These are phyloP conservation scores for Volvox reticuliferus DNA, from an alignment of 139 green algal genomes.

Conservation along the genomic window DNA sequence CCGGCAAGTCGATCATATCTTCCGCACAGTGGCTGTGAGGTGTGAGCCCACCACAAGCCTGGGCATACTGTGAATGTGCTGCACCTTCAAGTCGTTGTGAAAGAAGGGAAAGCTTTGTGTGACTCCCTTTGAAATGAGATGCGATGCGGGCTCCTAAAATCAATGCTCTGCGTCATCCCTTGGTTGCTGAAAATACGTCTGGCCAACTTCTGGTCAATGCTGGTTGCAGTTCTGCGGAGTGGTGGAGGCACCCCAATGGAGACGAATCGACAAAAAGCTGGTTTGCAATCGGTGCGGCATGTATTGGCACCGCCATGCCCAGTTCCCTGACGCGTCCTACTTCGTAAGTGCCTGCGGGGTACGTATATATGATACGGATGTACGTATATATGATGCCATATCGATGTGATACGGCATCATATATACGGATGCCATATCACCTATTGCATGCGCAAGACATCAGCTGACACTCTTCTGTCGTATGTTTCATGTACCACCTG, in stretches of 20 bases:
- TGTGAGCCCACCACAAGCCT: too few species aligned
- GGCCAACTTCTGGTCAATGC: too few species aligned
- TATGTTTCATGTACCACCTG: background rate
- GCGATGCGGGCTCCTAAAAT: too few species aligned
- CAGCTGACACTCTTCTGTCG: background rate
- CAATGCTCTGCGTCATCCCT: too few species aligned
- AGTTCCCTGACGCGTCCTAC: slow-evolving; percentile 37
- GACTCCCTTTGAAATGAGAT: too few species aligned
- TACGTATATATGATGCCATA: background rate
- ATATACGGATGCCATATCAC: background rate
- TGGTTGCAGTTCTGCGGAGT: slow-evolving; percentile 43
- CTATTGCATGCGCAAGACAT: background rate
- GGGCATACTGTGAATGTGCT: too few species aligned
- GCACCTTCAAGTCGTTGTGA: too few species aligned
- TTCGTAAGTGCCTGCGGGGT: slow-evolving; percentile 13
- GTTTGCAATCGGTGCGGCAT: slow-evolving; percentile 51
- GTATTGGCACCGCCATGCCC: slow-evolving; percentile 43
- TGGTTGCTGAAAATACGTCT: too few species aligned
- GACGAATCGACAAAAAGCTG: slow-evolving; percentile 47
- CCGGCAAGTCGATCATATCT: background rate
- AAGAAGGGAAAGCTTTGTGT: too few species aligned
- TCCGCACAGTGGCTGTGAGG: too few species aligned
- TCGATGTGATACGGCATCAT: background rate
- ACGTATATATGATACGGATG: background rate
- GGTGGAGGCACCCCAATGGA: slow-evolving; percentile 37